Evolutionary conservation across 768 basidiomycete genomes (phyloP).

Genomic region (Collybia sp.): DNA sequence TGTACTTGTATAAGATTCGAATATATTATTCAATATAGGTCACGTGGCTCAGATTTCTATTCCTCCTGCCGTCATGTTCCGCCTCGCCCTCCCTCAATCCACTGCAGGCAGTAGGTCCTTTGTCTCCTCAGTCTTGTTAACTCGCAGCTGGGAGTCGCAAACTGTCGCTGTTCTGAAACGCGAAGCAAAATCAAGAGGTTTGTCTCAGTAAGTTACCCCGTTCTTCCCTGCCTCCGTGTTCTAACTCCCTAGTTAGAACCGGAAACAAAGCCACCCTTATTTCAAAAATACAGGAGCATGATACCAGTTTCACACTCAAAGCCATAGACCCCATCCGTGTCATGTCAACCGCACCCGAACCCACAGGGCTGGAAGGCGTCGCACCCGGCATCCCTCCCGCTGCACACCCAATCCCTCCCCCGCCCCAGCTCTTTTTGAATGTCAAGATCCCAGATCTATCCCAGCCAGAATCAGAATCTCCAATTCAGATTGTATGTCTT

Average conservation of each 20-base stretch:
- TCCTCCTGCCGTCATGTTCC: constrained; percentile 14
- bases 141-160: constrained; percentile 51
- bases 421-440: constrained; percentile 33
- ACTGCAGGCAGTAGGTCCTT: constrained; percentile 16
- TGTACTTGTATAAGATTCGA: neutral
- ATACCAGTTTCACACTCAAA: constrained; percentile 23
- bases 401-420: constrained; percentile 16
- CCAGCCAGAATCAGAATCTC: constrained; percentile 31
- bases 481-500: constrained; percentile 56
- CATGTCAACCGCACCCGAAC: constrained; percentile 19
- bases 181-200: constrained; percentile 51
- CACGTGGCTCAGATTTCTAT: constrained; percentile 2
- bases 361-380: constrained; percentile 21
- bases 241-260: constrained; percentile 29
- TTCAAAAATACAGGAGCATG: constrained; percentile 48
- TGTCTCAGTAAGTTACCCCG: constrained; percentile 43
- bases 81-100: constrained; percentile 14
- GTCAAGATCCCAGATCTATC: constrained; percentile 56
- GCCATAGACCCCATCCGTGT: constrained; percentile 15
- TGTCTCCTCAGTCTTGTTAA: constrained; percentile 53
- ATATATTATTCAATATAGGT: neutral
- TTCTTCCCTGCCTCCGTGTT: neutral
- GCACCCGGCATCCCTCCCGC: constrained; percentile 40
- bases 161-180: constrained; percentile 43
- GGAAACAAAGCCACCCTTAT: constrained; percentile 58